Evolutionary conservation across 176 grass and related monocot genomes (phyloP), one percentile per base, ranked within the genome.

Genomic region (Cenchrus purpureus): DNA sequence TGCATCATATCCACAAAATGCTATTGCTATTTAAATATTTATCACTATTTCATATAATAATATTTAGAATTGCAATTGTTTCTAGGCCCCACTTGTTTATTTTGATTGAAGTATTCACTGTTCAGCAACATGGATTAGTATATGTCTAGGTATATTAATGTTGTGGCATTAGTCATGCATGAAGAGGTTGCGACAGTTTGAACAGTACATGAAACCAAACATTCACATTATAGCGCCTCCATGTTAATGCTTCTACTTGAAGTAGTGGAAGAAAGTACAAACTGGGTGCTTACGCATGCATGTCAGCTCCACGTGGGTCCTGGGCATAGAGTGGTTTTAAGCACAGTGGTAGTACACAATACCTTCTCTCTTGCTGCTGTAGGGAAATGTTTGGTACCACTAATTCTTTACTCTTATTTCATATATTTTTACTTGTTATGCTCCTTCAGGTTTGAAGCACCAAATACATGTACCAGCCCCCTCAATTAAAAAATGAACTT

Each of bases 1-100:
- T 98, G 71, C 91, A 98, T 88, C 96, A 98, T 98, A 97, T 97
- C 96, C 96, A 87, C 51, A 73, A 7, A 78, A 79, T 46, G 8
- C 56, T 71, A 67, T 37, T 68, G 13, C 58, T 86, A 5, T 82
- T 82, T 78, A 86, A 72, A 12, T 52, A 66, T 64, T 63, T 72
- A 58, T 49, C 72, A 65, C 10, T 7, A 58, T 66, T 57, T 40
- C 14, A 42, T 73, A 52, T 54, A 68, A 2, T 52, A 49, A 19
- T 84, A 53, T 77, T 29, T 82, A 1, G 4, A 37, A 62, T 44
- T 76, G 29, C 40, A 59, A 58, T 17, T 32, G 19, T 48, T 13
- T 64, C 20, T 16, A 73, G 86, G n/a, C 4, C 10, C 81, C 74
- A 4, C 0, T 0, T 0, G 37, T 49, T 73, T 78, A 25, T 25